Evolutionary conservation across 2,329 filamentous ascomycete species (phyloP).

Genomic region (Aspergillus calidoustus): DNA sequence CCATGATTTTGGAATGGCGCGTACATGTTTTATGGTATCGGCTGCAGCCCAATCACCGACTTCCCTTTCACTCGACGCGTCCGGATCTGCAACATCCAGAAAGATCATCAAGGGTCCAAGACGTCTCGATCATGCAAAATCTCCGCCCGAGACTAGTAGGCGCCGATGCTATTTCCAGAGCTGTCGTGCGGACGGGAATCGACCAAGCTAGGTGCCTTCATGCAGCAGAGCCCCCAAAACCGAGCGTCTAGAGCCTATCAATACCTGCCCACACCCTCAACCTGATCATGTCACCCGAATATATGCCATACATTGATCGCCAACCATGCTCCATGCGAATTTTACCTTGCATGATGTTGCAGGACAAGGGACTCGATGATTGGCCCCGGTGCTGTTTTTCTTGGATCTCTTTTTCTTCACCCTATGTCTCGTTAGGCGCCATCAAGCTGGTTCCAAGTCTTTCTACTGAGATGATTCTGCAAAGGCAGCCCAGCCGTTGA

Average conservation of each 20-base stretch:
- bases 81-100: slow-evolving; percentile 5
- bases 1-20: background rate
- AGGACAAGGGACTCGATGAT: slow-evolving; percentile 14
- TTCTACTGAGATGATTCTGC: slow-evolving; percentile 14
- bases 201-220: slow-evolving; percentile 7
- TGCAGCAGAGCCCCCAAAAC: slow-evolving; percentile 3
- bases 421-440: slow-evolving; percentile 20
- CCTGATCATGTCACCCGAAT: slow-evolving; percentile 11
- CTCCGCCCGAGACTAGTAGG: slow-evolving; percentile 19
- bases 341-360: slow-evolving; percentile 4
- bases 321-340: slow-evolving; percentile 15
- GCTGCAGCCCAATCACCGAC: slow-evolving; percentile 12
- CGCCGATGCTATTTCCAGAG: slow-evolving; percentile 28
- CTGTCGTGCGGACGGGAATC: slow-evolving; percentile 13
- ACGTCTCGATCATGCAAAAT: slow-evolving; percentile 6
- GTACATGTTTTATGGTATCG: background rate
- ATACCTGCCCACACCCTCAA: background rate
- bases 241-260: slow-evolving; percentile 17
- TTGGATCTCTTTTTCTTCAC: slow-evolving; percentile 4
- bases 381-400: slow-evolving; percentile 20
- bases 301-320: slow-evolving; percentile 9
- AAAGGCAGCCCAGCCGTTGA: slow-evolving; percentile 10
- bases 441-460: slow-evolving; percentile 8
- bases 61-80: background rate
- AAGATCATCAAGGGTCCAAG: slow-evolving; percentile 7